Conservation (phyloP, 169 alveolate species). For the Cryptosporidium xiaoi region DNA sequence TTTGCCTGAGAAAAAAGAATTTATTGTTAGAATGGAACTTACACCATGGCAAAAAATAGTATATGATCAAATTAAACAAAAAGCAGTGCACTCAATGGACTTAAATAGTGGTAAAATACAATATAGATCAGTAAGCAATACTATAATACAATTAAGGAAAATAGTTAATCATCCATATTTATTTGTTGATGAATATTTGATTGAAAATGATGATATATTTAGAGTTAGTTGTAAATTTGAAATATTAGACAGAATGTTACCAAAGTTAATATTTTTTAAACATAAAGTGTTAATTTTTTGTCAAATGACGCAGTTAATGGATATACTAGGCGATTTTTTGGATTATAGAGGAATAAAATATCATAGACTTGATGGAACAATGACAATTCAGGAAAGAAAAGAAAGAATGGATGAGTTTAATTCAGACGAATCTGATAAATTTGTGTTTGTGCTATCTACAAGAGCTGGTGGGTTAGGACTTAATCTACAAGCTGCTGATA, state of each 20-base stretch:
- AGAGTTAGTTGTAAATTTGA: conserved; percentile 94
- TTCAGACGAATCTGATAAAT: conserved; percentile 71
- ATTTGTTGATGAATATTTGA: conserved; percentile 85
- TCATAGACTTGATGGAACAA: conserved; percentile 92
- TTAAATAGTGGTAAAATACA: conserved; percentile 77
- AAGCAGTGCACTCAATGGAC: conserved; percentile 82
- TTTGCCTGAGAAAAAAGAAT: conserved; percentile 90
- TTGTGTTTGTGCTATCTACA: conserved; percentile 78
- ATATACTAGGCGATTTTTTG: conserved; percentile 89
- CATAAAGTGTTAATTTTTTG: conserved; percentile 92
- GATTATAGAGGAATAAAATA: conserved; percentile 85
- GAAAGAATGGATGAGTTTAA: conserved; percentile 83
- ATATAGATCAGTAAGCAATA: conserved; percentile 85
- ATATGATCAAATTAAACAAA: conserved; percentile 87
- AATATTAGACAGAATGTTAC: conserved; percentile 91
- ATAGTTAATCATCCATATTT: conserved; percentile 94
- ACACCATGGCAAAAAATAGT: conserved; percentile 92
- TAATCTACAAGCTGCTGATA: conserved; percentile 94
- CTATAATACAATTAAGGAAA: conserved; percentile 94
- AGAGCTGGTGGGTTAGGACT: conserved; percentile 91
- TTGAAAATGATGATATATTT: conserved; percentile 87
- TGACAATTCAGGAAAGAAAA: conserved; percentile 91
- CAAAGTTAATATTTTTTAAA: conserved; percentile 87
- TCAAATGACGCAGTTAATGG: conserved; percentile 93
- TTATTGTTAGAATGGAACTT: conserved; percentile 88